Base-by-base conservation (phyloP, 495 filamentous ascomycete species). In the Viridothelium virens region DNA sequence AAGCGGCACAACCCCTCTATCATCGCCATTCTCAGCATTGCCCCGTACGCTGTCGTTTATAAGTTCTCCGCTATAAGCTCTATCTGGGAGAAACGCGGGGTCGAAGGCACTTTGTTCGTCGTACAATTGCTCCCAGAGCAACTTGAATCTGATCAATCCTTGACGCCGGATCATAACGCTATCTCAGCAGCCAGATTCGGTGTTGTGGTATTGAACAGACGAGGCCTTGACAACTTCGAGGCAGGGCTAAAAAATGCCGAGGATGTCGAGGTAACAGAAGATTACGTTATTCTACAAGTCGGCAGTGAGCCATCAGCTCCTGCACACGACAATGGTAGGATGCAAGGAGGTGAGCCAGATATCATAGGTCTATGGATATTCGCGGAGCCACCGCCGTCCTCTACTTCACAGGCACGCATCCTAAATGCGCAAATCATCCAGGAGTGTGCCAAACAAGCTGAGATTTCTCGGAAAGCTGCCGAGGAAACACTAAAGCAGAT, bases 21-120 rank as follows among this genome's bases (percentile, higher is more conserved):
- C 67, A 79, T 75, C 53, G 78, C 79, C 50, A 88, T 96, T 70
- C 77, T 89, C 61, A 86, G 85, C 62, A 87, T 92, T 67, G 90
- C 90, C 25, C 86, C 88, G 36, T 91, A 90, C 73, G 86, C 86
- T 56, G 87, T 91, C 9, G 81, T 96, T 63, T 96, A 96, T 79
- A 79, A 80, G 70, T 93, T 93, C 77, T 81, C 78, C 47, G 80
- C 84, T 31, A 75, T 79, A 2, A 76, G 82, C 3, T 74, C 81
- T 62, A 76, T 79, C 65, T 96, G 92, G 92, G 87, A 93, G 70
- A 93, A 91, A 74, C 80, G 79, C 50, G 86, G 83, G 46, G 79
- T 90, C 16, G 91, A 95, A 75, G 92, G 92, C 56, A 87, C 87
- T 2, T 79, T 96, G 53, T 96, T 96, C 77, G 82, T 95, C 46